A percentile compares a stretch with the other conserved stretches of the same genome.
Conservation (phyloP, 306 rosid species). For the Styphnolobium japonicum region DNA sequence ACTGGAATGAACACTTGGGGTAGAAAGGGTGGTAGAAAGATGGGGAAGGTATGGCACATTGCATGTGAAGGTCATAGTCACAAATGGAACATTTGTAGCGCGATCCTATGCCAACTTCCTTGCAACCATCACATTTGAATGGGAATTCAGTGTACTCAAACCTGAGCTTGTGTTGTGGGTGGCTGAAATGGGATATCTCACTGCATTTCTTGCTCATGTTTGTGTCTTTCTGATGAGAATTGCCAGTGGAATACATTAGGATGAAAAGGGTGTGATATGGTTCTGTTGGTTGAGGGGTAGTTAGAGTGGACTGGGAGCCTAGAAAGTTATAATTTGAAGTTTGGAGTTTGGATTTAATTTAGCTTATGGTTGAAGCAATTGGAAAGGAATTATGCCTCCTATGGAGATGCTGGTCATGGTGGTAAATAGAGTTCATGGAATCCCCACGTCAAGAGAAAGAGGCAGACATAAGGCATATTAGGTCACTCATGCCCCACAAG, state of each 20-base stretch:
- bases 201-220: constrained; percentile 42
- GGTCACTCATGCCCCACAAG: constrained; percentile 36
- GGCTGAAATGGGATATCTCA: constrained; percentile 81
- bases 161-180: constrained; percentile 70
- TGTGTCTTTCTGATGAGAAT: constrained; percentile 17
- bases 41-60: constrained; percentile 70
- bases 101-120: constrained; percentile 84
- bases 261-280: background rate
- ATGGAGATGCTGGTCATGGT: constrained; percentile 30
- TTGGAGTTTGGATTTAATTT: constrained; percentile 16
- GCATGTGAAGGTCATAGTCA: constrained; percentile 86
- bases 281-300: background rate
- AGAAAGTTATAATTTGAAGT: background rate
- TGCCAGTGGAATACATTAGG: constrained; percentile 27
- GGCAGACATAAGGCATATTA: constrained; percentile 42
- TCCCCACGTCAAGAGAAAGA: constrained; percentile 35
- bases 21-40: constrained; percentile 78
- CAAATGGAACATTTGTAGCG: constrained; percentile 69
- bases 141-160: constrained; percentile 81
- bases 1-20: constrained; percentile 76
- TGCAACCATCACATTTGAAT: constrained; percentile 95
- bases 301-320: background rate
- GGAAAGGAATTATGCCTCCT: constrained; percentile 32
- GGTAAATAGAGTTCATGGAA: constrained; percentile 33
- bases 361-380: constrained; percentile 55